These are phyloP conservation scores for Diaporthe sp. DNA, from an alignment of 2,329 filamentous ascomycete species.

Conservation along the genomic window DNA sequence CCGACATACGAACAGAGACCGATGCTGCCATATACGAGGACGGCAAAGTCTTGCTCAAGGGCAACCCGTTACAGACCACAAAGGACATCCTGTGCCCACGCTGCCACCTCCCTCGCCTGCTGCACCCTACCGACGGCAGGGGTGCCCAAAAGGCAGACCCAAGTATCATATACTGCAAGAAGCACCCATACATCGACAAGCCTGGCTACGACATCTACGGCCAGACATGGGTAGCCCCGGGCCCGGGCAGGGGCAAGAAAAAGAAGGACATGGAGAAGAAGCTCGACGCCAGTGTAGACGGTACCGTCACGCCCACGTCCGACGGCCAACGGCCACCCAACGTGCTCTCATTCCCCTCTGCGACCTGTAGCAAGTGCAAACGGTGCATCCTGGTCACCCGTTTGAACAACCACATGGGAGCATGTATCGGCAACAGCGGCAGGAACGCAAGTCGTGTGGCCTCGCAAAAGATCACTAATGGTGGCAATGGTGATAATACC, in stretches of 20 bases:
- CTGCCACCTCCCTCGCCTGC: constrained; percentile 80
- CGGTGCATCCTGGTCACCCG: constrained; percentile 75
- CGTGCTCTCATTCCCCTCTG: constrained; percentile 74
- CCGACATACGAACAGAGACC: constrained; percentile 73
- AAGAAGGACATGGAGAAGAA: constrained; percentile 82
- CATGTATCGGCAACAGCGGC: constrained; percentile 76
- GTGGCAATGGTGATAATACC: constrained; percentile 66
- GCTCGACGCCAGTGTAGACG: constrained; percentile 60
- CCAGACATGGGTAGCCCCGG: constrained; percentile 82
- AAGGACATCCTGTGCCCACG: constrained; percentile 80
- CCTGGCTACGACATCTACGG: constrained; percentile 85
- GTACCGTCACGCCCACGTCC: constrained; percentile 54
- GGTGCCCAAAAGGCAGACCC: constrained; percentile 77
- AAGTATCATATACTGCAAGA: constrained; percentile 81
- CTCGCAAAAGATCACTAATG: constrained; percentile 74
- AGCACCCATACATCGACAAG: constrained; percentile 82
- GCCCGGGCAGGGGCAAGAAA: constrained; percentile 80
- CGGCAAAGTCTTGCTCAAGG: constrained; percentile 76
- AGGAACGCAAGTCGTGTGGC: constrained; percentile 74
- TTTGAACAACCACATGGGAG: constrained; percentile 78
- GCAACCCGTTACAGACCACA: constrained; percentile 79
- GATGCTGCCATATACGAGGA: constrained; percentile 80
- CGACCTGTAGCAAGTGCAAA: constrained; percentile 78
- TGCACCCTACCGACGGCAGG: constrained; percentile 80
- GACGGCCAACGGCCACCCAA: constrained; percentile 70